A percentile compares a stretch with the other conserved stretches of the same genome.
Conservation (phyloP, 140 eudicot species). For the Anethum foeniculum region DNA sequence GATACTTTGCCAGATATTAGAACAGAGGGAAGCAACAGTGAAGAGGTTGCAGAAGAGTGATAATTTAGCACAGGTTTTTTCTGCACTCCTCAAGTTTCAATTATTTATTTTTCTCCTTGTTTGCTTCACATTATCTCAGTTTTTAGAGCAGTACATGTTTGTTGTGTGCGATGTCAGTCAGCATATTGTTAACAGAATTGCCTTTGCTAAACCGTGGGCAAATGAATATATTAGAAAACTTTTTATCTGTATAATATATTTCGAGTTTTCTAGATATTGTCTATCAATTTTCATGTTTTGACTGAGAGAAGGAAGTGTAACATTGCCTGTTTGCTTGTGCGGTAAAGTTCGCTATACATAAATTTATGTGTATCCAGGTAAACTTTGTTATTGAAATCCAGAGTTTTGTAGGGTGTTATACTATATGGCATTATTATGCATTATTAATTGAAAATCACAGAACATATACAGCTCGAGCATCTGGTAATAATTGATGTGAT, state of each 20-base stretch:
- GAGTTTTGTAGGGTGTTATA: not conserved
- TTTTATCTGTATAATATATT: conserved; percentile 5
- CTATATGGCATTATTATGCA: not conserved
- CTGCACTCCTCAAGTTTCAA: not conserved
- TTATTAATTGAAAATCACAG: not conserved
- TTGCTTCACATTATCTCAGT: conserved; percentile 1
- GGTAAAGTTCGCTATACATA: not conserved
- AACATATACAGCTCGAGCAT: not conserved
- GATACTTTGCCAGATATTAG: conserved; percentile 64
- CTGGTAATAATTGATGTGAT: conserved; percentile 1
- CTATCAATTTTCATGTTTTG: not conserved
- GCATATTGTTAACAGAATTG: not conserved
- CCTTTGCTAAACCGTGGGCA: conserved; percentile 1
- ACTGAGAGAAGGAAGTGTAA: not conserved
- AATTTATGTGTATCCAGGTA: not conserved
- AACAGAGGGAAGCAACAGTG: conserved; percentile 46
- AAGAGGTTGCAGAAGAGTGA: conserved; percentile 59
- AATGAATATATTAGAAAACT: not conserved
- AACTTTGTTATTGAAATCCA: not conserved
- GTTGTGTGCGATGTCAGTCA: conserved; percentile 9
- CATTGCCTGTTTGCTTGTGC: not conserved
- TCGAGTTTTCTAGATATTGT: not conserved
- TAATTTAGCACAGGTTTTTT: not conserved
- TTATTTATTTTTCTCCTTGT: not conserved
- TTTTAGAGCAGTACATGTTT: not conserved